phyloP scores from a whole-genome alignment of 2,329 filamentous ascomycete species.

The Colletotrichum tofieldiae region DNA sequence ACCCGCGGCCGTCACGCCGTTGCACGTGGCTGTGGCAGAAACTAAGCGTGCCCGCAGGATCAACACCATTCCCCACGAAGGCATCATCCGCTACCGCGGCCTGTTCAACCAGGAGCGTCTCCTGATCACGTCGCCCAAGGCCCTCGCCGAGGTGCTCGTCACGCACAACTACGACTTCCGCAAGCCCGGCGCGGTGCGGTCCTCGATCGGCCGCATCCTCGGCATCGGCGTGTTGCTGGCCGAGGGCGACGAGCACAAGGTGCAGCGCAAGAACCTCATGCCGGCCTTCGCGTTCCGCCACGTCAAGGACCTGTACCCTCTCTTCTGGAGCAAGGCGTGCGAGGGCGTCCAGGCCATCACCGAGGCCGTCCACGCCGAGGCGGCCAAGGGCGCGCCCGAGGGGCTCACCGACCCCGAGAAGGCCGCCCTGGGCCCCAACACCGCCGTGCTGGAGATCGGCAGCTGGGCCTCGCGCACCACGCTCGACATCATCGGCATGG shows the following conservation, averaged over 20 bases:
- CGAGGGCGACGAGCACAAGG: conserved; percentile 92
- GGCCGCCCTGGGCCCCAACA: conserved; percentile 45
- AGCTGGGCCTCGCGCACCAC: conserved; percentile 78
- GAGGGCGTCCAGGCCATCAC: conserved; percentile 78
- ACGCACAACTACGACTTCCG: conserved; percentile 79
- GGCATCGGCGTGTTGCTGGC: conserved; percentile 83
- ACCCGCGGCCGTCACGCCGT: conserved; percentile 40
- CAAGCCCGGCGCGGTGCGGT: conserved; percentile 71
- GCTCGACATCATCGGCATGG: conserved; percentile 82
- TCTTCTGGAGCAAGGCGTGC: conserved; percentile 85
- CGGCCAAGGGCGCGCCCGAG: conserved; percentile 52
- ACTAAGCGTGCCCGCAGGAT: conserved; percentile 66
- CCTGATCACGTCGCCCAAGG: conserved; percentile 74
- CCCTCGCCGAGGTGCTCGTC: conserved; percentile 78
- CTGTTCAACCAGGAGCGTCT: conserved; percentile 75
- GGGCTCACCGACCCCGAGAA: conserved; percentile 47
- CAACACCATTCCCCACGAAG: conserved; percentile 75
- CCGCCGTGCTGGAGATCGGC: conserved; percentile 65
- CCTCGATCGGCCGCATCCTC: conserved; percentile 74
- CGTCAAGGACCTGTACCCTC: conserved; percentile 85
- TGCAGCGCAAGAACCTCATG: conserved; percentile 83
- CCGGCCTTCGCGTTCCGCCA: conserved; percentile 91
- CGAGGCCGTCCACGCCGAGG: conserved; percentile 50
- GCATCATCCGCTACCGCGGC: conserved; percentile 77
- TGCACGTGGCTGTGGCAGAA: too few species aligned